Evolutionary conservation across 257 asterid genomes (phyloP), one percentile per base, ranked within the genome.

Genomic region (Pogostemon cablin): DNA sequence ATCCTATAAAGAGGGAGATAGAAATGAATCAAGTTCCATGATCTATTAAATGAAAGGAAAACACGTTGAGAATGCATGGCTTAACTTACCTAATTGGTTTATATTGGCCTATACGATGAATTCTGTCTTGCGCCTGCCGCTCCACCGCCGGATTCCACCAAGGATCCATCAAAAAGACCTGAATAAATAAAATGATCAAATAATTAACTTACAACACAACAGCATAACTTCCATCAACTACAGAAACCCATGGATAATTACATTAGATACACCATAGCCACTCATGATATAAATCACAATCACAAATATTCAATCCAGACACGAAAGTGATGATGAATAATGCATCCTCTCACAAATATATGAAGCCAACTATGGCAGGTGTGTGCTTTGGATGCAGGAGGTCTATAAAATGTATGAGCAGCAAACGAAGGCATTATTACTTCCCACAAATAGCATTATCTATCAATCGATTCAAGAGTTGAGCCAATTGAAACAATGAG

Each of bases 71-170:
- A 73, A 52, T 68, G 25, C 25, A 58, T 8, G 55, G 56, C 34
- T 15, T 8, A 9, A 72, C 78, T 52, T 60, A 89, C 98, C 91
- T 64, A 71, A 93, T 91, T 77, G 98, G 98, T 80, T 93, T 93
- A 65, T 77, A 87, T 74, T 91, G 98, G 64, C 98, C 98, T 53
- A 93, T 93, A 47, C 98, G 85, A 67, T 93, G 97, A 54, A 93
- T 93, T 80, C 98, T 85, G 75, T 93, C 98, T 79, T 93, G 98
- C 34, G 97, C 98, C 81, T 93, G 98, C 71, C 87, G 82, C 78
- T 93, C 98, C 67, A 87, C 97, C 34, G 98, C 97, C 58, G 98
- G 98, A 83, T 93, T 93, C 98, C 98, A 93, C 97, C 97, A 93
- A 37, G 97, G 97, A 81, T 93, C 97, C 98, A 93, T 93, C 88